Evolutionary conservation across 768 basidiomycete species (phyloP), one percentile per base, ranked within the genome.

Genomic region (Hortiboletus flavorubellus): DNA sequence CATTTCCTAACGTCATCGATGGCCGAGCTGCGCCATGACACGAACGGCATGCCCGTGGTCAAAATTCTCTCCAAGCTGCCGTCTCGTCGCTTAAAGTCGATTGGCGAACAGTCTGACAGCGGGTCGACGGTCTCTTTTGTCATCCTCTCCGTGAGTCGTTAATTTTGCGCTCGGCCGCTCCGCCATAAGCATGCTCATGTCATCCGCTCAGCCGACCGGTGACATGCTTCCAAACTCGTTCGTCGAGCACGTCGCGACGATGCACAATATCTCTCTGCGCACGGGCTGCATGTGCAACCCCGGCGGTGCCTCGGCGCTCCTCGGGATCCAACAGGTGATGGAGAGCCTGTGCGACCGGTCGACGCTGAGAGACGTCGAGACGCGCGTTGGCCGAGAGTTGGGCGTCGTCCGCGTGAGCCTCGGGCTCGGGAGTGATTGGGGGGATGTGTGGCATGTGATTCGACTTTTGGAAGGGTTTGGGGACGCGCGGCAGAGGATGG

Each of bases 221-320:
- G 79, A 83, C 40, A 80, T 85, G 75, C 72, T 89, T 5, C 82
- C 89, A 0, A 85, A 86, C 58, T 83, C 83, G 3, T 90, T 90
- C 69, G 77, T 91, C 62, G 88, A 89, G 64, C 76, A 85, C 60
- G 78, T 85, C 1, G 88, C 89, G 14, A 77, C 84, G 16, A 75
- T 70, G 49, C 77, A 80, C 59, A 80, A 78, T 48, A 85, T 93
- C 54, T 91, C 89, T 16, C 71, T 93, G 33, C 84, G 91, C 41
- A 89, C 90, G 3, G 91, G 91, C 0, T 93, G 91, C 68, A 86
- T 92, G 82, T 93, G 91, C 66, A 93, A 93, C 59, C 89, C 91
- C 15, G 91, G 91, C 10, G 91, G 84, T 16, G 87, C 89, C 0
- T 83, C 88, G 1, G 80, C 86, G 5, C 72, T 93, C 15, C 77